phyloP scores from a whole-genome alignment of 306 rosid species.

The Vigna radiata region DNA sequence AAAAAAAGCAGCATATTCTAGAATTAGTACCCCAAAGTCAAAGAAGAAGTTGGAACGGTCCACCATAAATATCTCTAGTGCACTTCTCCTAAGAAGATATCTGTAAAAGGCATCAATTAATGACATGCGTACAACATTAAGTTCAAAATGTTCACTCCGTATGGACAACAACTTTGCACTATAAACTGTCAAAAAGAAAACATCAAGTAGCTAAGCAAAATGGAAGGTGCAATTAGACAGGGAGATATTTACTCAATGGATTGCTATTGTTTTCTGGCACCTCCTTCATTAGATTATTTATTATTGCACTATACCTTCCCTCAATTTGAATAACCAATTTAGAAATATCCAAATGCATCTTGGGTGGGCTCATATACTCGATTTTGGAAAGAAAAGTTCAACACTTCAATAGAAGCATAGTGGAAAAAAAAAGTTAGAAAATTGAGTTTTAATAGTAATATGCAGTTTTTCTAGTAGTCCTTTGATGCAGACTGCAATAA shows the following conservation, averaged over 20 bases:
- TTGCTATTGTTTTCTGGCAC: neutral
- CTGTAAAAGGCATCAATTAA: constrained; percentile 53
- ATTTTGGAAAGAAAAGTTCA: neutral
- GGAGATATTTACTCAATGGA: neutral
- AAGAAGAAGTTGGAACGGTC: constrained; percentile 94
- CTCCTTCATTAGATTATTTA: too few relatives aligned
- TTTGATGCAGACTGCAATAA: too few relatives aligned
- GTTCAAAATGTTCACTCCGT: constrained; percentile 12
- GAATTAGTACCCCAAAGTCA: constrained; percentile 86
- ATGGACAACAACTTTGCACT: neutral
- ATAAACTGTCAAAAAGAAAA: constrained; percentile 25
- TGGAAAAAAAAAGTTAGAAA: neutral
- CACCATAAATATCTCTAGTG: constrained; percentile 93
- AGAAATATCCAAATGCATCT: constrained; percentile 1
- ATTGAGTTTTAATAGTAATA: neutral
- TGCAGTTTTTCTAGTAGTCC: neutral
- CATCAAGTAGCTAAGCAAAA: constrained; percentile 7
- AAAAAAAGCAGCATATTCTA: constrained; percentile 35
- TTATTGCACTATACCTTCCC: too few relatives aligned
- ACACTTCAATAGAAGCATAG: neutral
- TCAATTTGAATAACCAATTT: neutral
- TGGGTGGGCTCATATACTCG: neutral
- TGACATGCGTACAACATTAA: neutral
- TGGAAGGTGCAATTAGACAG: neutral
- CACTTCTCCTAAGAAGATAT: constrained; percentile 96